phyloP scores from a whole-genome alignment of 495 filamentous ascomycete species.

The Neurospora sp. region DNA sequence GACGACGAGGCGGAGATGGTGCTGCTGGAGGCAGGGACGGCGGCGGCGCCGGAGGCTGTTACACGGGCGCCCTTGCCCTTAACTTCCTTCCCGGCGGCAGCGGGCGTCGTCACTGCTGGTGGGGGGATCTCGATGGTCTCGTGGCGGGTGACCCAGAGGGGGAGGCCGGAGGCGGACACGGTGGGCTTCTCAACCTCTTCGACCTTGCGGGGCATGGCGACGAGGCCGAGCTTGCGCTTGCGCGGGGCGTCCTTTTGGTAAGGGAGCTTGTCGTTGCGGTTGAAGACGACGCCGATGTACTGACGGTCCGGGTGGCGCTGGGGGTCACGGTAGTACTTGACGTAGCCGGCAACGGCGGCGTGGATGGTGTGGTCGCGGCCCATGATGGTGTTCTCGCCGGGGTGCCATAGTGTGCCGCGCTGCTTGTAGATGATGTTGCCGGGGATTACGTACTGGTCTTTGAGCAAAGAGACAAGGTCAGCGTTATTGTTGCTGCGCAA shows the following conservation, averaged over 20 bases:
- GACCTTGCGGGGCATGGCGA: constrained; percentile 32
- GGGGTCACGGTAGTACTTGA: constrained; percentile 91
- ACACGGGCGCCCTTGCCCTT: not conserved
- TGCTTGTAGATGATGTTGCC: constrained; percentile 98
- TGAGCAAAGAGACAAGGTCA: not conserved
- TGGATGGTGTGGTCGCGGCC: constrained; percentile 98
- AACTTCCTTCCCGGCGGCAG: not conserved
- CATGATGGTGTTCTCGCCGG: constrained; percentile 87
- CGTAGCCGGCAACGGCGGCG: constrained; percentile 72
- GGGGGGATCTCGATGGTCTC: constrained; percentile 16
- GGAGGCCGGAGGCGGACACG: constrained; percentile 33
- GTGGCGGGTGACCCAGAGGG: constrained; percentile 29
- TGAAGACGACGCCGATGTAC: constrained; percentile 86
- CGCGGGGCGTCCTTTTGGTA: constrained; percentile 57
- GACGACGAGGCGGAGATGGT: not conserved
- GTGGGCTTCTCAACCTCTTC: constrained; percentile 12
- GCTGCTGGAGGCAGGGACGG: not conserved
- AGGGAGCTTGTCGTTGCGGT: constrained; percentile 63
- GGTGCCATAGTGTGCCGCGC: constrained; percentile 86
- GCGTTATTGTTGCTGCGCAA: not conserved
- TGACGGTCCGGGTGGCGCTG: constrained; percentile 65
- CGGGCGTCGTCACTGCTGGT: not conserved
- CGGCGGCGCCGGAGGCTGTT: not conserved
- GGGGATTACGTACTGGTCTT: constrained; percentile 80
- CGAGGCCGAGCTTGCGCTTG: constrained; percentile 60